Conservation (phyloP, 2,329 filamentous ascomycete species). For the Byssothecium circinans region DNA sequence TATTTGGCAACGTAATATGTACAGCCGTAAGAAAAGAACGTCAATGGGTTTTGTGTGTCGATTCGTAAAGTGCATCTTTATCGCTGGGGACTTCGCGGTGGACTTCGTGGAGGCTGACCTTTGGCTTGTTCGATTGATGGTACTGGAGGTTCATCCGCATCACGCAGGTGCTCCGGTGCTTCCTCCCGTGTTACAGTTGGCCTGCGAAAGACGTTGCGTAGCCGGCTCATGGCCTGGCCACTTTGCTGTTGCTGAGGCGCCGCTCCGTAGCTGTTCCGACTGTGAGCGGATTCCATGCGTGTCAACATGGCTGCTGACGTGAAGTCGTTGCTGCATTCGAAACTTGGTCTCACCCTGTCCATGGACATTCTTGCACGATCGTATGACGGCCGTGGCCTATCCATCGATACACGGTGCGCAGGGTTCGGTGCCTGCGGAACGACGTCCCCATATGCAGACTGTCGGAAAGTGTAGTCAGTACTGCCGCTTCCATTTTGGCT, state of each 20-base stretch:
- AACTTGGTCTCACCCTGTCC: slow-evolving; percentile 80
- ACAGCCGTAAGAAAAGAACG: slow-evolving; percentile 30
- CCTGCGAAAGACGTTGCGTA: slow-evolving; percentile 37
- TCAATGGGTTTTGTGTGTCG: slow-evolving; percentile 16
- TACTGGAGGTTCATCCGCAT: slow-evolving; percentile 20
- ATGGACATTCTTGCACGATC: slow-evolving; percentile 85
- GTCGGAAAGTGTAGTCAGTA: slow-evolving; percentile 75
- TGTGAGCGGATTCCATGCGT: slow-evolving; percentile 71
- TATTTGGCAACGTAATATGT: slow-evolving; percentile 27
- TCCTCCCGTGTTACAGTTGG: slow-evolving; percentile 38
- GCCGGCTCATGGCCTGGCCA: slow-evolving; percentile 19
- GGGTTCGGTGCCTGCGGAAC: slow-evolving; percentile 9
- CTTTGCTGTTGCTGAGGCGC: slow-evolving; percentile 11
- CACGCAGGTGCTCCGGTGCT: slow-evolving; percentile 25
- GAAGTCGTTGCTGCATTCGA: slow-evolving; percentile 86
- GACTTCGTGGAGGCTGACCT: slow-evolving; percentile 25
- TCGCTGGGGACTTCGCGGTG: slow-evolving; percentile 19
- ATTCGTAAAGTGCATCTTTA: slow-evolving; percentile 14
- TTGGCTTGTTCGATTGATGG: slow-evolving; percentile 10
- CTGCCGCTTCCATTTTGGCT: slow-evolving; percentile 93
- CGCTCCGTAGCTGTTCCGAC: slow-evolving; percentile 29
- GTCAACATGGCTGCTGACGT: slow-evolving; percentile 85
- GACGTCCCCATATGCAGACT: slow-evolving; percentile 38
- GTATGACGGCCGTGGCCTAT: slow-evolving; percentile 72
- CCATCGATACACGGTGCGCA: slow-evolving; percentile 35